A percentile compares a stretch with the other conserved stretches of the same genome.
Evolutionary conservation across 2,329 filamentous ascomycete species (phyloP).

Genomic region (Aspergillus calidoustus): DNA sequence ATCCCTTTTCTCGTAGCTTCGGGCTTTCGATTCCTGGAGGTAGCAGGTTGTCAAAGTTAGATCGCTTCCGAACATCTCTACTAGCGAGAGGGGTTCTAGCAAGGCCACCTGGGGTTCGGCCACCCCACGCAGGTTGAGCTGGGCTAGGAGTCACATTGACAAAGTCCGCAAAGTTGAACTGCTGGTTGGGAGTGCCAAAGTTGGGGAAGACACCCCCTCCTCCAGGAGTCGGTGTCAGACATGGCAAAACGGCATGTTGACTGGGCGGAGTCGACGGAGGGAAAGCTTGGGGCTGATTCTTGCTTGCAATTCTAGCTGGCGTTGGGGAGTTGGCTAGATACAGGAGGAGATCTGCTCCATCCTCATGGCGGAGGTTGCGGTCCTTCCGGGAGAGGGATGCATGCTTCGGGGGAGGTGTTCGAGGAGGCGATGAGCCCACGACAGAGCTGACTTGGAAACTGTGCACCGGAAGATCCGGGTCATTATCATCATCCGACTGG

Average conservation of each 20-base stretch:
- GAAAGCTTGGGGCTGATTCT: slow-evolving; percentile 52
- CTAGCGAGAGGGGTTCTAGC: slow-evolving; percentile 71
- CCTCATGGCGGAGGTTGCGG: slow-evolving; percentile 66
- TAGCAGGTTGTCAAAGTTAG: slow-evolving; percentile 81
- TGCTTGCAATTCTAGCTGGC: slow-evolving; percentile 66
- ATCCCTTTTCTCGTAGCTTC: slow-evolving; percentile 47
- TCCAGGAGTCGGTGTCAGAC: slow-evolving; percentile 63
- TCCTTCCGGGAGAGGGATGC: slow-evolving; percentile 56
- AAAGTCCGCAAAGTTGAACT: slow-evolving; percentile 94
- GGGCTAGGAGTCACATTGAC: slow-evolving; percentile 97
- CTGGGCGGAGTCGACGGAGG: slow-evolving; percentile 78
- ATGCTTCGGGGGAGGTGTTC: slow-evolving; percentile 72
- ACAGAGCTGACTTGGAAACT: slow-evolving; percentile 53
- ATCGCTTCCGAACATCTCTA: slow-evolving; percentile 68
- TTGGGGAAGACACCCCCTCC: slow-evolving; percentile 74
- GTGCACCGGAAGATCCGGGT: slow-evolving; percentile 72
- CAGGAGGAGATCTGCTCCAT: slow-evolving; percentile 78
- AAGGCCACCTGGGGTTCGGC: slow-evolving; percentile 58
- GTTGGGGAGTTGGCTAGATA: slow-evolving; percentile 93
- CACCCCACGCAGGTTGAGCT: slow-evolving; percentile 79
- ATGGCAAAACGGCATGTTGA: slow-evolving; percentile 58
- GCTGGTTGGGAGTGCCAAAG: slow-evolving; percentile 77
- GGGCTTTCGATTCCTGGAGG: slow-evolving; percentile 58
- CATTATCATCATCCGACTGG: slow-evolving; percentile 74
- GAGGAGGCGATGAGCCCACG: slow-evolving; percentile 78